Base-by-base conservation (phyloP, 139 green algal genomes). In the Coccomyxa sp. region DNA sequence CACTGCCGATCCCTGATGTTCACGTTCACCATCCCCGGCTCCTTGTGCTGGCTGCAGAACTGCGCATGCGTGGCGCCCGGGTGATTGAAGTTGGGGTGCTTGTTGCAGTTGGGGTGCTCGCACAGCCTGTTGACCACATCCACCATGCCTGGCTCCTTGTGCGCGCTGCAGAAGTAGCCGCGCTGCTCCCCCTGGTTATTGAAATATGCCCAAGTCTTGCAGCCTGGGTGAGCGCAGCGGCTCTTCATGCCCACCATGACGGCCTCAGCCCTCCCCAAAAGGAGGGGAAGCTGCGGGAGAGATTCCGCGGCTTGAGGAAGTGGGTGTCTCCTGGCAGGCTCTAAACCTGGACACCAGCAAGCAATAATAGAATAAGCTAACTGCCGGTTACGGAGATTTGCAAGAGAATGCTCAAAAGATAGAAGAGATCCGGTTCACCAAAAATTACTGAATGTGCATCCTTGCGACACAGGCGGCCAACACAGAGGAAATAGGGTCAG, bases 71-170 rank as follows among this genome's bases (percentile, higher is more conserved):
- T 15, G 23, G 14, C 14, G 10, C 27, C 77, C 13, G 58, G 79
- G 15, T 60, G 17, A 16, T 82, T 82, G n/a, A 59, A 82, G 79
- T 58, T 82, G n/a, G 79, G 58, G n/a, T 82, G 79, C 79, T 76
- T 82, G 79, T 57, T 30, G 79, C 79, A 82, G 27, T n/a, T 59
- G n/a, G 58, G n/a, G 59, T 57, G 27, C 13, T 15, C 59, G 59
- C 79, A 82, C 10, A 58, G 79, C 59, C 21, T 76, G 59, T 82
- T 63, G 23, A 58, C n/a, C 58, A 82, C 79, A 28, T 82, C 79
- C 58, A 82, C 79, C 79, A 82, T 82, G 27, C 79, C 79, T 30
- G 27, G 18, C n/a, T 76, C 58, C 28, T 76, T 82, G 79, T 82
- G 79, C 0, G 28, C 10, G 45, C 16, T 59, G 79, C 79, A 82